phyloP scores from a whole-genome alignment of 257 asterid species.

The Dorcoceras hygrometricum region DNA sequence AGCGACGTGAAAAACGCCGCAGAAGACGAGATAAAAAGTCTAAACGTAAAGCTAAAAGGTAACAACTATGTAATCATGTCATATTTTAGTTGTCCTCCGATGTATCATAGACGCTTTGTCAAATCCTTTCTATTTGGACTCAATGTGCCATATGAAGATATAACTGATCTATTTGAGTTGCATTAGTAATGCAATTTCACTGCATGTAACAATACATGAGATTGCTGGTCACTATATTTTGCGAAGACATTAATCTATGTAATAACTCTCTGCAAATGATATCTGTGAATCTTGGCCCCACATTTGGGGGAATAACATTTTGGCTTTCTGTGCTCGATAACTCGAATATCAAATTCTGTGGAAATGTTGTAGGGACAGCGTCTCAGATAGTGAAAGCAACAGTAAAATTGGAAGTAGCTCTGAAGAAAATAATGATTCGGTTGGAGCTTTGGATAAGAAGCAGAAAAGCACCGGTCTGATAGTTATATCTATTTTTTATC shows the following conservation, averaged over 20 bases:
- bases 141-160: neutral
- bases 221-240: neutral
- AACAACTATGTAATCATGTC: neutral
- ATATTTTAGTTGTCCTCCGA: neutral
- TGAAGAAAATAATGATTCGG: slow-evolving; percentile 39
- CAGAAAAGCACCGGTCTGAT: slow-evolving; percentile 45
- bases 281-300: neutral
- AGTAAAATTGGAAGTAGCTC: slow-evolving; percentile 48
- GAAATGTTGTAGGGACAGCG: slow-evolving; percentile 46
- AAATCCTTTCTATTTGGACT: no score
- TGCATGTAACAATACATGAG: neutral
- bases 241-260: neutral
- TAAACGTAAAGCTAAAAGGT: slow-evolving; percentile 81
- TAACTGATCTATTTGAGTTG: neutral
- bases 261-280: neutral
- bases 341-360: slow-evolving; percentile 1
- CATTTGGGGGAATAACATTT: neutral
- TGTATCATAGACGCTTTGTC: neutral
- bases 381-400: slow-evolving; percentile 58
- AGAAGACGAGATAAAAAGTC: slow-evolving; percentile 76
- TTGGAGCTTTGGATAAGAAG: slow-evolving; percentile 37
- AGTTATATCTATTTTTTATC: slow-evolving; percentile 14
- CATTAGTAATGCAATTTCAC: neutral
- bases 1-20: slow-evolving; percentile 69
- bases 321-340: neutral